These are phyloP conservation scores for Clitoria ternatea DNA, from an alignment of 306 rosid species.

Conservation along the genomic window DNA sequence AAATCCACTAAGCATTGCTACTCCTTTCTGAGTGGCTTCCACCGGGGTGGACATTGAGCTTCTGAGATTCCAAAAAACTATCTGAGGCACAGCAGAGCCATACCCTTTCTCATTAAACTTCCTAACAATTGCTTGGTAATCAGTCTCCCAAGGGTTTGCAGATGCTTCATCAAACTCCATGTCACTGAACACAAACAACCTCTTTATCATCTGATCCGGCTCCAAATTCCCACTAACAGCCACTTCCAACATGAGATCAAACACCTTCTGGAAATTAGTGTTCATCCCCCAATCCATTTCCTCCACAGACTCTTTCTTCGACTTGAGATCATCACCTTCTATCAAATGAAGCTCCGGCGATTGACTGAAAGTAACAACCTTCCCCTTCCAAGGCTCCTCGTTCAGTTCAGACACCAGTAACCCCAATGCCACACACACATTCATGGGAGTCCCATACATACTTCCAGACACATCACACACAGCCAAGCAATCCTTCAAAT, in stretches of 20 bases:
- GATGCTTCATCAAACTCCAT: constrained; percentile 72
- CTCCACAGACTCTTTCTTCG: constrained; percentile 38
- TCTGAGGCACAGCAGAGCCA: constrained; percentile 50
- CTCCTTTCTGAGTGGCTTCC: constrained; percentile 45
- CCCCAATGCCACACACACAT: constrained; percentile 61
- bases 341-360: constrained; percentile 50
- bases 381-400: constrained; percentile 69
- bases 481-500: constrained; percentile 45
- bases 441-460: constrained; percentile 50
- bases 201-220: constrained; percentile 59
- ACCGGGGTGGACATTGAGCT: constrained; percentile 54
- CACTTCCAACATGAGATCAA: constrained; percentile 47
- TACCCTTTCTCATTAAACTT: constrained; percentile 53
- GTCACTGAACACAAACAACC: constrained; percentile 63
- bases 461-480: constrained; percentile 62
- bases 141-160: constrained; percentile 51
- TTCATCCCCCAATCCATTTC: constrained; percentile 38
- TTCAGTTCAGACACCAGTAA: constrained; percentile 55
- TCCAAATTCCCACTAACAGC: constrained; percentile 56
- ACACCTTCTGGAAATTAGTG: constrained; percentile 65
- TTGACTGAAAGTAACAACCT: constrained; percentile 48
- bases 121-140: constrained; percentile 51
- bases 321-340: constrained; percentile 33
- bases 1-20: constrained; percentile 64
- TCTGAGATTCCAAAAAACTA: constrained; percentile 74